These are phyloP conservation scores for Entoloma clypeatum DNA, from an alignment of 1,284 basidiomycete species.

Conservation along the genomic window DNA sequence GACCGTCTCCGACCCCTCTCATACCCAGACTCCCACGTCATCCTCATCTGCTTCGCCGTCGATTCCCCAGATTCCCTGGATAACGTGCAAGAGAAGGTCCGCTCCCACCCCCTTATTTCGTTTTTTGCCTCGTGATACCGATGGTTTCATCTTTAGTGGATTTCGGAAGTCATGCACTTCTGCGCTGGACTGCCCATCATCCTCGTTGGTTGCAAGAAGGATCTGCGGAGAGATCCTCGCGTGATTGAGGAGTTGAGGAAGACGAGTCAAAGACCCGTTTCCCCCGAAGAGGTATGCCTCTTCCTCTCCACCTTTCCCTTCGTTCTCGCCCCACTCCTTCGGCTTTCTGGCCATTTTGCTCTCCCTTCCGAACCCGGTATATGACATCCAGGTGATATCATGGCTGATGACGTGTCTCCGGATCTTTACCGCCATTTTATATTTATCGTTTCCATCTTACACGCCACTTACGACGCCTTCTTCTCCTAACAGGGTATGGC, in stretches of 20 bases:
- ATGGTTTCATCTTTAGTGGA: slow-evolving; percentile 59
- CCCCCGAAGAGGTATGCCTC: slow-evolving; percentile 60
- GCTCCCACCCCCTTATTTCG: slow-evolving; percentile 24
- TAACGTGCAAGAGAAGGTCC: slow-evolving; percentile 93
- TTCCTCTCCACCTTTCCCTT: neutral
- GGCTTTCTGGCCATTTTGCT: neutral
- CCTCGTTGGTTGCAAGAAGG: slow-evolving; percentile 92
- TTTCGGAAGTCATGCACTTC: slow-evolving; percentile 92
- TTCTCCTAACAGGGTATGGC: slow-evolving; percentile 65
- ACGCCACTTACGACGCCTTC: slow-evolving; percentile 1
- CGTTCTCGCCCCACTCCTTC: neutral
- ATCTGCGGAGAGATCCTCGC: slow-evolving; percentile 75
- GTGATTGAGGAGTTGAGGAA: slow-evolving; percentile 79
- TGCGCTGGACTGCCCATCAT: slow-evolving; percentile 85
- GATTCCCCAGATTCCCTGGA: slow-evolving; percentile 91
- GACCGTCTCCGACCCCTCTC: slow-evolving; percentile 89
- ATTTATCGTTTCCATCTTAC: neutral
- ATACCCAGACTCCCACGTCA: slow-evolving; percentile 91
- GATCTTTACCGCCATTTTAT: no score
- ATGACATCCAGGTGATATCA: no score
- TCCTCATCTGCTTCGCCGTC: slow-evolving; percentile 91
- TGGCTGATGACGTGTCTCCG: no score
- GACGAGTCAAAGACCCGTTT: slow-evolving; percentile 80
- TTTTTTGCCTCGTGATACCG: slow-evolving; percentile 7
- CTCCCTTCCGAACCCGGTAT: no score